These are phyloP conservation scores for Diutina catenulata DNA, from an alignment of 1,139 yeast genomes.

Conservation along the genomic window DNA sequence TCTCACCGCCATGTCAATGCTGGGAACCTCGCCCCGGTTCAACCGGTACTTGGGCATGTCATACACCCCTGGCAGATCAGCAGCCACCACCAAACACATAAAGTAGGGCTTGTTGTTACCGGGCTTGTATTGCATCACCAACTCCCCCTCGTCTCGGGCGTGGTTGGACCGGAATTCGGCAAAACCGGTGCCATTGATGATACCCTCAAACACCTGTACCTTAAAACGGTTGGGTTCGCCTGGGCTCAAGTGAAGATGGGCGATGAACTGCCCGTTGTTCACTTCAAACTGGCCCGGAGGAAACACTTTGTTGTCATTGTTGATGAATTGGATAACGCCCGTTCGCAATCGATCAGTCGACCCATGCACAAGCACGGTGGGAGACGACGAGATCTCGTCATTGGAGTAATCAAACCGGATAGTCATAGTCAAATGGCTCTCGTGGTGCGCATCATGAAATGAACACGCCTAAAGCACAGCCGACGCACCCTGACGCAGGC, in stretches of 20 bases:
- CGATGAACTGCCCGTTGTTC: constrained; percentile 61
- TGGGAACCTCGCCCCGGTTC: constrained; percentile 50
- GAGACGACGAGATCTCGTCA: constrained; percentile 31
- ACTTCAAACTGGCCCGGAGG: constrained; percentile 70
- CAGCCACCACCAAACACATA: constrained; percentile 64
- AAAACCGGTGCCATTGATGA: constrained; percentile 19
- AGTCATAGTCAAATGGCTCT: background rate
- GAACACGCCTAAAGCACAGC: too few species aligned
- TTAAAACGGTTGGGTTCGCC: constrained; percentile 40
- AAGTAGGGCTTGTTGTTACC: constrained; percentile 69
- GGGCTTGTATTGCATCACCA: constrained; percentile 42
- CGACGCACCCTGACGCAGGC: too few species aligned
- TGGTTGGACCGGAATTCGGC: constrained; percentile 9
- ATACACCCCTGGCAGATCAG: constrained; percentile 60
- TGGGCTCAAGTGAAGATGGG: constrained; percentile 56
- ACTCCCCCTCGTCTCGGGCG: constrained; percentile 9
- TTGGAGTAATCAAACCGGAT: constrained; percentile 23
- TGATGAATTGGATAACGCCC: constrained; percentile 23
- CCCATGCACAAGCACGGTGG: constrained; percentile 29
- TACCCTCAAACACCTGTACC: constrained; percentile 17
- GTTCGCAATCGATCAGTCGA: constrained; percentile 12
- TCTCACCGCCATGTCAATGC: constrained; percentile 60
- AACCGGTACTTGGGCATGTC: constrained; percentile 59
- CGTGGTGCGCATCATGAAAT: background rate
- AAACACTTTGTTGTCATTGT: constrained; percentile 35